Evolutionary conservation across 768 basidiomycete species (phyloP), one percentile per base, ranked within the genome.

Genomic region (Lentinula detonsa): DNA sequence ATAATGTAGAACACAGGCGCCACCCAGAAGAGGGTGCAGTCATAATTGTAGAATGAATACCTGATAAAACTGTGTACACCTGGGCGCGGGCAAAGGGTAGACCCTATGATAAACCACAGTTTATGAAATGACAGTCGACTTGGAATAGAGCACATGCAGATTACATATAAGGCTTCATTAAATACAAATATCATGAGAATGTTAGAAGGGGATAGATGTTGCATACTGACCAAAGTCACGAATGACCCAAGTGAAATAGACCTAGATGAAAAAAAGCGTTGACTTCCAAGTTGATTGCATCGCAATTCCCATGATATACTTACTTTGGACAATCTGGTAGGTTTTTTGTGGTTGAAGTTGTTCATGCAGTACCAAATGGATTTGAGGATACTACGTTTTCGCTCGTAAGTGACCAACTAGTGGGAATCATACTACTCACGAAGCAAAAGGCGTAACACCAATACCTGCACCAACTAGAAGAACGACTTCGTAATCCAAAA

Each of bases 331-430:
- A 97, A 82, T 52, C 91, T 83, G 1, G 94, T 95, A 15, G 85
- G 84, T 72, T 86, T 87, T 23, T 34, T 48, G 64, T 78, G 75
- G 68, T 88, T 84, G 68, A 93, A 81, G 74, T 88, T 88, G 76
- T 95, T 96, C 90, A 95, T 90, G 61, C 93, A 88, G 76, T 97
- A 98, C 94, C 94, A 95, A 68, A 95, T 92, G 13, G 90, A 88
- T 73, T 95, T 93, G 59, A 93, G 75, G 66, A 92, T 93, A 55
- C 89, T 90, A 64, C 16, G 56, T 15, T 3, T 40, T 4, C 11
- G 59, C 65, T 21, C 57, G 28, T 31, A 31, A 54, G 16, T 18
- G 35, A 49, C 43, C 61, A 39, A 11, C 21, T 46, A 52, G 15
- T 4, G 49, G 21, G 13, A 33, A 28, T 7, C 1, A 11, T 23